Base-by-base conservation (phyloP, 768 basidiomycete species). In the Mycena galopus region DNA sequence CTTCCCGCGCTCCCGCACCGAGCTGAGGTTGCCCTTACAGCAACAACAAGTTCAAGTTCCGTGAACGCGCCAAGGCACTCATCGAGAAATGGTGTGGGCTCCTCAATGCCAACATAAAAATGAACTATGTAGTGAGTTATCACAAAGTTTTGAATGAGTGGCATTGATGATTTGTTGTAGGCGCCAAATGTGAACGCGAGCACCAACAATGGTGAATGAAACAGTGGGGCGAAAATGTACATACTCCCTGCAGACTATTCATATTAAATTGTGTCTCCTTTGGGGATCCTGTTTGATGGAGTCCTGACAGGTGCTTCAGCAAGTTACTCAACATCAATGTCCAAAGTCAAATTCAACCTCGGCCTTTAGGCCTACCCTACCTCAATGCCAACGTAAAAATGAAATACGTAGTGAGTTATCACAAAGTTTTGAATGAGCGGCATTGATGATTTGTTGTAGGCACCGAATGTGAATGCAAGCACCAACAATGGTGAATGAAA, bases 61-160 rank as follows among this genome's bases (percentile, higher is more conserved):
- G 89, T 35, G 87, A 90, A 4, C 90, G 94, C 37, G 91, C 93
- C 14, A 86, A 88, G 73, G 88, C 86, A 27, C 85, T 96, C 21
- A 91, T 95, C 73, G 87, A 91, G 69, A 89, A 88, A 33, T 93
- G 92, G 92, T 89, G 90, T 62, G 84, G 85, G 44, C 86, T 90
- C 47, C 78, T 90, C 14, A 82, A 80, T 67, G 82, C 83, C 72
- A 65, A 78, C 6, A 79, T 53, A 53, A 53, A 16, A 53, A 53
- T 53, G 51, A 53, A 53, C 51, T 25, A 53, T 11, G 51, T 53
- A 53, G 27, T 53, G 51, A 53, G 51, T 53, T 53, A 29, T 53
- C 51, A 53, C 51, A 53, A 53, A 53, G 51, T 53, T 53, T 27
- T 53, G 51, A 25, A 53, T 53, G 23, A 53, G 51, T 14, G 51